Evolutionary conservation across 2,329 filamentous ascomycete species (phyloP).

Genomic region (Fusarium sp.): DNA sequence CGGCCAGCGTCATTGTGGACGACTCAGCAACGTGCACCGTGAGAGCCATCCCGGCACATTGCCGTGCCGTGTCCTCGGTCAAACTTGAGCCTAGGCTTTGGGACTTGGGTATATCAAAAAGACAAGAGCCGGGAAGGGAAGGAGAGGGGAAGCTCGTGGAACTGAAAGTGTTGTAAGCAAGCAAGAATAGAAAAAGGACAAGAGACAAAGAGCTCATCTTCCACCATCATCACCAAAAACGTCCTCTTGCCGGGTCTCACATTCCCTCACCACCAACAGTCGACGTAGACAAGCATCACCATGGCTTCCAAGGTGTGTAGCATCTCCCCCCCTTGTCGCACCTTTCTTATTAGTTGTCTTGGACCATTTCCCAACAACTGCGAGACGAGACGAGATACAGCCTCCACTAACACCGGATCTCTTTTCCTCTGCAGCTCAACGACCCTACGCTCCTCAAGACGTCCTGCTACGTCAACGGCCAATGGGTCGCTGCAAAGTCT

Average conservation of each 20-base stretch:
- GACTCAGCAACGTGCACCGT: background rate
- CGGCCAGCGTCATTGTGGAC: conserved; percentile 19
- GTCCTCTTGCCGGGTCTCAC: conserved; percentile 11
- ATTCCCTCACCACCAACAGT: conserved; percentile 6
- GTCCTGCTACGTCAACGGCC: conserved; percentile 75
- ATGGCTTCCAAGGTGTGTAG: conserved; percentile 36
- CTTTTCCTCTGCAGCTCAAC: conserved; percentile 56
- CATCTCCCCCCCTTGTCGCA: conserved; percentile 17
- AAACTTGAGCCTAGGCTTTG: conserved; percentile 22
- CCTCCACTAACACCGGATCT: conserved; percentile 22
- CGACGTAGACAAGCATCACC: conserved; percentile 18
- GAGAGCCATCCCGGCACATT: conserved; percentile 6
- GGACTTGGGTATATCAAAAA: conserved; percentile 21
- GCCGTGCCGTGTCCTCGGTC: conserved; percentile 30
- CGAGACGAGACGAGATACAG: conserved; percentile 9
- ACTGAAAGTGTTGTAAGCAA: conserved; percentile 14
- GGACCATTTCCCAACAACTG: conserved; percentile 7
- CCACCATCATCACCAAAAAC: conserved; percentile 7
- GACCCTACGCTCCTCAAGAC: conserved; percentile 73
- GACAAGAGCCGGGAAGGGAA: conserved; percentile 26
- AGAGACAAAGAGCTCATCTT: conserved; percentile 11
- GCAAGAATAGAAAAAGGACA: conserved; percentile 19
- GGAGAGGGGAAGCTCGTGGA: conserved; percentile 17
- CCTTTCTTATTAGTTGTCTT: background rate
- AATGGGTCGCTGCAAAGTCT: conserved; percentile 76